phyloP scores from a whole-genome alignment of 2,329 filamentous ascomycete genomes.

The Helicocarpus griseus region DNA sequence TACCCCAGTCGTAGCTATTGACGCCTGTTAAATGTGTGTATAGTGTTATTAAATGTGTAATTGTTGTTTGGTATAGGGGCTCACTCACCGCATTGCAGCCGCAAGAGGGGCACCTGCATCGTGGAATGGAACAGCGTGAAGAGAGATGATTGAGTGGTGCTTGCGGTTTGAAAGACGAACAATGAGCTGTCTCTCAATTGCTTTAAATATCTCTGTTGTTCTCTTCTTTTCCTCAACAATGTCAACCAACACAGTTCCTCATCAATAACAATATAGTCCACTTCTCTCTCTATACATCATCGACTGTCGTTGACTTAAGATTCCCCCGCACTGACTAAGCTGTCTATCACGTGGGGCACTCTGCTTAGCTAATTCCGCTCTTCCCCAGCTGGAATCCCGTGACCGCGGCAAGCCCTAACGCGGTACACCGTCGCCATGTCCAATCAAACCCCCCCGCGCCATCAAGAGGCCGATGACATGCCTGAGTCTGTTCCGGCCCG shows the following conservation, averaged over 20 bases:
- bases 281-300: background rate
- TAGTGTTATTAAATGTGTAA: background rate
- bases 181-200: background rate
- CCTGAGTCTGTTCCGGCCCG: background rate
- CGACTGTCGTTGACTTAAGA: background rate
- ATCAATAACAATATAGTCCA: background rate
- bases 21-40: conserved; percentile 50
- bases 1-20: conserved; percentile 97
- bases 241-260: background rate
- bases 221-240: background rate
- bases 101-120: conserved; percentile 73
- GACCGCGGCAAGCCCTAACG: background rate
- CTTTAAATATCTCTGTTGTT: background rate
- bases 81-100: conserved; percentile 57
- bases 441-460: background rate
- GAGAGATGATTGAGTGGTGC: background rate
- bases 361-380: background rate
- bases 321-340: background rate
- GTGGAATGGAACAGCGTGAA: too few species aligned
- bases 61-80: too few species aligned
- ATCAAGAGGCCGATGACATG: background rate
- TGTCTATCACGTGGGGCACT: too few species aligned
- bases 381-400: background rate
- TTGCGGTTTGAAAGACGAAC: background rate
- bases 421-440: background rate